Percentiles rank a stretch among this genome's conserved stretches.
Evolutionary conservation across 2,329 filamentous ascomycete genomes (phyloP).

Genomic region (Fusarium sp.): DNA sequence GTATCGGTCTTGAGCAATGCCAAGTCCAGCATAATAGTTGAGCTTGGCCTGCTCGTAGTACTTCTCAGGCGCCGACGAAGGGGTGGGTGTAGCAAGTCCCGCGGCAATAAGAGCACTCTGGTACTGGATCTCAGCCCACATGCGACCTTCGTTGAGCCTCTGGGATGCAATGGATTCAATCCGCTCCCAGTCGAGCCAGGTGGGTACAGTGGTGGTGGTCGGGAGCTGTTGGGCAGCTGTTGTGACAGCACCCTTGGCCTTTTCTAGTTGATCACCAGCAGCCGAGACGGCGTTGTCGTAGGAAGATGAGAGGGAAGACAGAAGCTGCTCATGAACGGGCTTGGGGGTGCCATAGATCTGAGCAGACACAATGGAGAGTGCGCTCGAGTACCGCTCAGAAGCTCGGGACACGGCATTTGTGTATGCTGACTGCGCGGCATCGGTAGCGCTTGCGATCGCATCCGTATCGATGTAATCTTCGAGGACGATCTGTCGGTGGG

Average conservation of each 20-base stretch:
- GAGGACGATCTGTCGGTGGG: constrained; percentile 58
- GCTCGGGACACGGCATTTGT: constrained; percentile 71
- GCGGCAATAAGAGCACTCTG: constrained; percentile 72
- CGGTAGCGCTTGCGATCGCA: constrained; percentile 49
- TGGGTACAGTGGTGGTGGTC: constrained; percentile 53
- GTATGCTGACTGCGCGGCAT: constrained; percentile 66
- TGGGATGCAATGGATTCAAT: constrained; percentile 74
- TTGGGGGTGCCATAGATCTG: constrained; percentile 74
- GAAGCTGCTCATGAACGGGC: constrained; percentile 73
- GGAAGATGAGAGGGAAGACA: constrained; percentile 72
- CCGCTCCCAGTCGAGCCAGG: constrained; percentile 57
- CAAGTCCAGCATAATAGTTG: constrained; percentile 80
- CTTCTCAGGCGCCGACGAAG: constrained; percentile 62
- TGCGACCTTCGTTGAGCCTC: constrained; percentile 74
- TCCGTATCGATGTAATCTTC: constrained; percentile 57
- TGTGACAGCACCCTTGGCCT: constrained; percentile 63
- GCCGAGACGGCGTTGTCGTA: constrained; percentile 72
- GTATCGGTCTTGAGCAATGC: constrained; percentile 81
- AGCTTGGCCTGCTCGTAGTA: constrained; percentile 68
- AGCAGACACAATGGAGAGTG: constrained; percentile 71
- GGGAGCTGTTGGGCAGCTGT: constrained; percentile 59
- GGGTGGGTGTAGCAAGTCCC: constrained; percentile 63
- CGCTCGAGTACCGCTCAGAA: constrained; percentile 72
- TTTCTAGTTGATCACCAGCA: constrained; percentile 67
- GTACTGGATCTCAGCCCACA: constrained; percentile 75